phyloP scores from a whole-genome alignment of 2,329 filamentous ascomycete genomes.

The Botrytis cinerea region DNA sequence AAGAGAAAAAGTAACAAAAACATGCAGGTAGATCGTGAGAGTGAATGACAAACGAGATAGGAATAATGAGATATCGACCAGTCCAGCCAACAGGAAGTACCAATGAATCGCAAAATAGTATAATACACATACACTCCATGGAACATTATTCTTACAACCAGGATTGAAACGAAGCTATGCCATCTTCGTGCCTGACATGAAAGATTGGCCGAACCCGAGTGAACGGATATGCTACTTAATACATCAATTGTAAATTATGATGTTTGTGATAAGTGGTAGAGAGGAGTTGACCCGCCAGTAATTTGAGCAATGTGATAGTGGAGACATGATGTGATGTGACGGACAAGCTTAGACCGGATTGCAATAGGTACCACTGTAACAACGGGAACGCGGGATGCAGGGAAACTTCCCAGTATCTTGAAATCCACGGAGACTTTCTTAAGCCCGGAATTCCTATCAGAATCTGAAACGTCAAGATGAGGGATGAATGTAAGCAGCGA shows the following conservation, averaged over 20 bases:
- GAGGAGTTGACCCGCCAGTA: neutral
- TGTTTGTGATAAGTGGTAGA: neutral
- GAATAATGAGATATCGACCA: neutral
- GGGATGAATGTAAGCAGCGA: neutral
- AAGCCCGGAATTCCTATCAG: neutral
- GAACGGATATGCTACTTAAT: neutral
- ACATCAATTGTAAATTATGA: neutral
- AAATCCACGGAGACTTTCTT: neutral
- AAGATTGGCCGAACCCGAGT: neutral
- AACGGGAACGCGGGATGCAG: constrained; percentile 5
- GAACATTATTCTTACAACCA: neutral
- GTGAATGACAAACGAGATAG: neutral
- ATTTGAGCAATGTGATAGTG: constrained; percentile 1
- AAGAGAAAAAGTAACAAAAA: neutral
- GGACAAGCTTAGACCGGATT: neutral
- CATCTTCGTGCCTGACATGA: neutral
- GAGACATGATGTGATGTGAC: neutral
- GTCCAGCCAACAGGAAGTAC: neutral
- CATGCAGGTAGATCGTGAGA: neutral
- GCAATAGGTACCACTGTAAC: neutral
- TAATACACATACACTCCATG: neutral
- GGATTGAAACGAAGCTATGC: neutral
- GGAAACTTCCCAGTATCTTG: constrained; percentile 11
- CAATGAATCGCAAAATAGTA: neutral
- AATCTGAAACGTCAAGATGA: neutral